phyloP scores from a whole-genome alignment of 192 early-diverging fungal genomes.

The Coemansia reversa region DNA sequence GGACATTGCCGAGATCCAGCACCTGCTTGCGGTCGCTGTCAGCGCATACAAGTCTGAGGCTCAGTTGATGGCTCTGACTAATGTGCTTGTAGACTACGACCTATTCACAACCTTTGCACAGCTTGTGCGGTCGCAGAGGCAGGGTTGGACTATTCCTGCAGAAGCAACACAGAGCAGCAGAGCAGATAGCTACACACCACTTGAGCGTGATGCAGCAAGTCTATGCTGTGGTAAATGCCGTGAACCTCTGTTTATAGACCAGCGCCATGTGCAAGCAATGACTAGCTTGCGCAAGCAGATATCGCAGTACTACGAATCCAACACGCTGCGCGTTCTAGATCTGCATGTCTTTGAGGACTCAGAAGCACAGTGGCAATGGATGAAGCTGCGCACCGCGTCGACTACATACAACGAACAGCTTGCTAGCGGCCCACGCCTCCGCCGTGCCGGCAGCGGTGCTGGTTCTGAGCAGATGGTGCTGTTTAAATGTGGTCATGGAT shows the following conservation, averaged over 20 bases:
- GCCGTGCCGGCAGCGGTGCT: slow-evolving; percentile 5
- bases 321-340: slow-evolving; percentile 41
- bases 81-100: slow-evolving; percentile 50
- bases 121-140: slow-evolving; percentile 52
- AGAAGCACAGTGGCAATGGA: slow-evolving; percentile 50
- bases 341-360: slow-evolving; percentile 54
- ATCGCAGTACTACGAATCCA: slow-evolving; percentile 40
- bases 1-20: slow-evolving; percentile 49
- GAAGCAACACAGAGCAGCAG: not conserved
- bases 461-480: slow-evolving; percentile 24
- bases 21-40: slow-evolving; percentile 46
- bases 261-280: slow-evolving; percentile 36
- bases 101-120: slow-evolving; percentile 47
- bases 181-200: not conserved
- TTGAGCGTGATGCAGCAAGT: slow-evolving; percentile 2
- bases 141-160: slow-evolving; percentile 37
- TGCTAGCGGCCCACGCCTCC: slow-evolving; percentile 6
- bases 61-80: slow-evolving; percentile 50
- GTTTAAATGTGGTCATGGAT: slow-evolving; percentile 51
- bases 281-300: slow-evolving; percentile 31
- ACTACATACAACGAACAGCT: slow-evolving; percentile 23
- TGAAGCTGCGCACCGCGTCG: slow-evolving; percentile 47
- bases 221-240: slow-evolving; percentile 27
- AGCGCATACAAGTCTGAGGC: slow-evolving; percentile 54
- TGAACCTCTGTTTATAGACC: slow-evolving; percentile 36